phyloP scores from a whole-genome alignment of 768 basidiomycete species.

The Paxillus rubicundulus region DNA sequence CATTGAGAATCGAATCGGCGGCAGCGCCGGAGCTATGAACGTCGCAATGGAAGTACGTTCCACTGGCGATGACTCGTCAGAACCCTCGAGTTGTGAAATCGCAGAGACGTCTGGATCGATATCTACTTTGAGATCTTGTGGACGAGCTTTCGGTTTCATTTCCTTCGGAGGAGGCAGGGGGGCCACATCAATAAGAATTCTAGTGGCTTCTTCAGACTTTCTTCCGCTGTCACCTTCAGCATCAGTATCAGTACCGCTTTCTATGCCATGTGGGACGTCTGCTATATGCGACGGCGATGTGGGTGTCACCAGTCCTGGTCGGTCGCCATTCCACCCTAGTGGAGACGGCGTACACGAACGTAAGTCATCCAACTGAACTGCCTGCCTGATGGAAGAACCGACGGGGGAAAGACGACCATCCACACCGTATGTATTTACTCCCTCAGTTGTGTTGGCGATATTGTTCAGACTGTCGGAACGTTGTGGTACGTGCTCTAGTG shows the following conservation, averaged over 20 bases:
- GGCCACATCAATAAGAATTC: conserved; percentile 26
- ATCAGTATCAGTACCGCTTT: conserved; percentile 74
- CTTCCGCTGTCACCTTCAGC: conserved; percentile 47
- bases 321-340: conserved; percentile 20
- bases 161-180: conserved; percentile 50
- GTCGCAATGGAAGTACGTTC: conserved; percentile 69
- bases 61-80: conserved; percentile 61
- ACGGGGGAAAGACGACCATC: conserved; percentile 15
- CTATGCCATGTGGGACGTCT: conserved; percentile 70
- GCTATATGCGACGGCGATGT: conserved; percentile 60
- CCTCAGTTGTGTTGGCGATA: not conserved
- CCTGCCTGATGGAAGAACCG: conserved; percentile 1
- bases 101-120: conserved; percentile 14
- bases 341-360: conserved; percentile 21
- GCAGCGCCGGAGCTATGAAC: conserved; percentile 83
- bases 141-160: conserved; percentile 20
- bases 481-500: conserved; percentile 35
- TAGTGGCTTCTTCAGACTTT: conserved; percentile 23
- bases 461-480: conserved; percentile 33
- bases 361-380: conserved; percentile 17
- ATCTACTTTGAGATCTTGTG: conserved; percentile 30
- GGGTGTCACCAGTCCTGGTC: conserved; percentile 31
- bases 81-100: conserved; percentile 35
- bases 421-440: not conserved
- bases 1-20: conserved; percentile 90